Evolutionary conservation across 805 yeast genomes (phyloP).

Genomic region (Ogataea naganishii): DNA sequence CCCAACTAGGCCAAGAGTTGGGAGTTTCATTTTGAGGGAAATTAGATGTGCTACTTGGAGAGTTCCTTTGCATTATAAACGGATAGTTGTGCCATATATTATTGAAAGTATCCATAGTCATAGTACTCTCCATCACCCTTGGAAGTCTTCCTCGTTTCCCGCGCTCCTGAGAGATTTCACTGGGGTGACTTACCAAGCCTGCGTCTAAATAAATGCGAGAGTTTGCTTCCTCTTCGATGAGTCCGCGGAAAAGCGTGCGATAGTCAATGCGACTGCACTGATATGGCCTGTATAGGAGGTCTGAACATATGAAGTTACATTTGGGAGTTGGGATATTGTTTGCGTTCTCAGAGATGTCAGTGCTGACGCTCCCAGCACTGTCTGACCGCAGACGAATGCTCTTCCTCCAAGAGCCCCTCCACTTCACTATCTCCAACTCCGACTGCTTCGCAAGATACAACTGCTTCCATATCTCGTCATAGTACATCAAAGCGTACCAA

Average conservation of each 20-base stretch:
- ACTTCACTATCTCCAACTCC: slow-evolving; percentile 20
- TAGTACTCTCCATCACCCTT: slow-evolving; percentile 35
- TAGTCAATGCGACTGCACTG: slow-evolving; percentile 72
- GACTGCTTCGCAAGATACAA: slow-evolving; percentile 32
- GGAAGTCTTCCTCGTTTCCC: slow-evolving; percentile 32
- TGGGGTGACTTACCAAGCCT: slow-evolving; percentile 6
- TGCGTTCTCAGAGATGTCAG: slow-evolving; percentile 13
- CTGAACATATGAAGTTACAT: slow-evolving; percentile 57
- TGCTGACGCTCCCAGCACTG: too few relatives aligned
- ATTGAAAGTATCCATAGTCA: slow-evolving; percentile 37
- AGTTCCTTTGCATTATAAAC: slow-evolving; percentile 50
- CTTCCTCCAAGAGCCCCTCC: slow-evolving; percentile 81
- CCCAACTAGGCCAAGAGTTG: slow-evolving; percentile 79
- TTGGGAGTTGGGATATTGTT: slow-evolving; percentile 35
- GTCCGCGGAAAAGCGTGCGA: slow-evolving; percentile 32
- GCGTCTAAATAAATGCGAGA: slow-evolving; percentile 10
- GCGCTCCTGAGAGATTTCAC: slow-evolving; percentile 5
- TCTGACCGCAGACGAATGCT: too few relatives aligned
- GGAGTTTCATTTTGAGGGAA: too few relatives aligned
- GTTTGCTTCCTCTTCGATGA: slow-evolving; percentile 37
- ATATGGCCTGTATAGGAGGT: slow-evolving; percentile 71
- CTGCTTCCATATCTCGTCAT: slow-evolving; percentile 78
- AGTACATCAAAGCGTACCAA: slow-evolving; percentile 62
- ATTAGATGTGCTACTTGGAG: too few relatives aligned
- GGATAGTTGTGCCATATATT: slow-evolving; percentile 44